Evolutionary conservation across 163 green algal genomes (phyloP).

Genomic region (Chlamydomonas reinhardtii): DNA sequence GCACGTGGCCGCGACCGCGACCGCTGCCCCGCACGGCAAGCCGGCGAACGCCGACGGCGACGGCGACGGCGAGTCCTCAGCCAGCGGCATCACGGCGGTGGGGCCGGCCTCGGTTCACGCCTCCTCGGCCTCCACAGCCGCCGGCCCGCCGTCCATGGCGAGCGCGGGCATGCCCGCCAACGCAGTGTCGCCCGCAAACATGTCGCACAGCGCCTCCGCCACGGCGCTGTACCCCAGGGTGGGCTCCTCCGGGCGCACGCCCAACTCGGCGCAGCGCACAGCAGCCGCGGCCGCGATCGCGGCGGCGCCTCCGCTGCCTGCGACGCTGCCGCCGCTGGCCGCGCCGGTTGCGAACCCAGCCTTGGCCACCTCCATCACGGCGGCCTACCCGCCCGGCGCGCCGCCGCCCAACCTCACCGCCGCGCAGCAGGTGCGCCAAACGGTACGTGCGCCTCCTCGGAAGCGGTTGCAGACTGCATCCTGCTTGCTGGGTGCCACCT

Average conservation of each 20-base stretch:
- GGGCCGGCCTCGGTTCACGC: conserved; percentile 7
- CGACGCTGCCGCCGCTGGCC: background rate
- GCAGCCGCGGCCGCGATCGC: too few species aligned
- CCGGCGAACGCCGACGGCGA: background rate
- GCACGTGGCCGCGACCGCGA: background rate
- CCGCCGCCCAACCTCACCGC: background rate
- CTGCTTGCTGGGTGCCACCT: too few species aligned
- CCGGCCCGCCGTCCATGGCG: conserved; percentile 35
- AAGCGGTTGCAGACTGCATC: too few species aligned
- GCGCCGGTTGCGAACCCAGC: background rate
- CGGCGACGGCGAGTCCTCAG: background rate
- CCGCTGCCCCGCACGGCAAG: background rate
- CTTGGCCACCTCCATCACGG: background rate
- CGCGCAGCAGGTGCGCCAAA: conserved; percentile 16
- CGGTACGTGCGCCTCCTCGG: too few species aligned
- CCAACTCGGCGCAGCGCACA: background rate
- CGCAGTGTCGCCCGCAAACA: background rate
- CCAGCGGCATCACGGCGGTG: conserved; percentile 30
- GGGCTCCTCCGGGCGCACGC: background rate
- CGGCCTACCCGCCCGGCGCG: background rate
- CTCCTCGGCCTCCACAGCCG: conserved; percentile 28
- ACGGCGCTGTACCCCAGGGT: background rate
- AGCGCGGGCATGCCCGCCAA: conserved; percentile 13
- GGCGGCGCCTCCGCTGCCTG: too few species aligned
- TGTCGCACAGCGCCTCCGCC: background rate